These are phyloP conservation scores for Acanthamoeba sp. DNA, from an alignment of 208 protist species.

Conservation along the genomic window DNA sequence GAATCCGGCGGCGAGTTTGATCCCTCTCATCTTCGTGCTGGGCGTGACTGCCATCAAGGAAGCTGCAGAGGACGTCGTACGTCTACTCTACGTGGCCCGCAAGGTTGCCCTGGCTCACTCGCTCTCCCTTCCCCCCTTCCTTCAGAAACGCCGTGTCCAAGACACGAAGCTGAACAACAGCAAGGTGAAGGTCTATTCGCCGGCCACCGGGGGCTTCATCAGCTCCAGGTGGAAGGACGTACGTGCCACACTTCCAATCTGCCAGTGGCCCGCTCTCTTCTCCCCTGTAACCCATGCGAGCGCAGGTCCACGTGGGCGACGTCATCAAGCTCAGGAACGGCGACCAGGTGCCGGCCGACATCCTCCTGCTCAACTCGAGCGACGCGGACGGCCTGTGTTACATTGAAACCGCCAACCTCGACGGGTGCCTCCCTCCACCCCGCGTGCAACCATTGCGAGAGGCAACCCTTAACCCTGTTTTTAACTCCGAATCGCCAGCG, in stretches of 20 bases:
- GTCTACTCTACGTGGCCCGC: constrained; percentile 8
- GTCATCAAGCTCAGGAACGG: constrained; percentile 79
- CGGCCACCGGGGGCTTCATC: neutral
- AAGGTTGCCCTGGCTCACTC: neutral
- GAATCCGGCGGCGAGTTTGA: constrained; percentile 42
- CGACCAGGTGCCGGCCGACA: constrained; percentile 84
- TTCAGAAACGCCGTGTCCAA: neutral
- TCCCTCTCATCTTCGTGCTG: constrained; percentile 87
- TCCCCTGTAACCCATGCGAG: neutral
- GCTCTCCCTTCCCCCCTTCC: neutral
- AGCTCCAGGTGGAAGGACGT: neutral
- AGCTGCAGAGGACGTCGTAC: constrained; percentile 85
- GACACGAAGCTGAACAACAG: constrained; percentile 7
- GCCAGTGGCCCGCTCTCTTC: too few relatives aligned
- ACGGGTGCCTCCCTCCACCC: constrained; percentile 77
- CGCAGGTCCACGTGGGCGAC: constrained; percentile 82
- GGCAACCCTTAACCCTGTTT: neutral
- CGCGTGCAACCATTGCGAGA: too few relatives aligned
- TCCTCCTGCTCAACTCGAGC: constrained; percentile 78
- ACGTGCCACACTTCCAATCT: too few relatives aligned
- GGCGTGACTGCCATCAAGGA: constrained; percentile 88
- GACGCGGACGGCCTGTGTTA: constrained; percentile 82
- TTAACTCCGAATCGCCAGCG: neutral
- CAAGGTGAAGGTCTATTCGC: neutral
- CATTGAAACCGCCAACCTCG: constrained; percentile 85